These are phyloP conservation scores for Eucalyptus brandiana DNA, from an alignment of 345 rosid genomes.

Conservation along the genomic window DNA sequence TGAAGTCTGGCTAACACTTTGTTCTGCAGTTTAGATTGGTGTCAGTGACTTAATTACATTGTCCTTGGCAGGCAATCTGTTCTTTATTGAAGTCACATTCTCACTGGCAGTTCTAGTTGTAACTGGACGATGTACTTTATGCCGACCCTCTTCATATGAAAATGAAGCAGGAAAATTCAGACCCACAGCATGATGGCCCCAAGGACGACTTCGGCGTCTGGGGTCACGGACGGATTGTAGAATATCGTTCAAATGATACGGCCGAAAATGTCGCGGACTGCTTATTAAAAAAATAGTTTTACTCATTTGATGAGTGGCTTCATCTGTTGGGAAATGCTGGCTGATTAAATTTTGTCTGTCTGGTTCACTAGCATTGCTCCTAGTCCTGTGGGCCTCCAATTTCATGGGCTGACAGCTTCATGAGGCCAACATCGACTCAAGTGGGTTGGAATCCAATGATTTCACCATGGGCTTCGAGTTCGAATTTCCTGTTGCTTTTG, in stretches of 20 bases:
- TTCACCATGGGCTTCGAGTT: neutral
- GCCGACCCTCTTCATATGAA: neutral
- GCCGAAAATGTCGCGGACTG: neutral
- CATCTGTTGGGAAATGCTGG: neutral
- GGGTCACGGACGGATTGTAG: neutral
- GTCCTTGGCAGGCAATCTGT: neutral
- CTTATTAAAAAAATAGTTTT: neutral
- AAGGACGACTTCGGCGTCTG: neutral
- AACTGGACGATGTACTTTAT: neutral
- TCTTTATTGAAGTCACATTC: neutral
- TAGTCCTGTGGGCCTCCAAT: neutral
- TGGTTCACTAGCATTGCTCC: neutral
- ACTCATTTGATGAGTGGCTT: neutral
- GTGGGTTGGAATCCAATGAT: neutral
- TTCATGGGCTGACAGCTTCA: neutral
- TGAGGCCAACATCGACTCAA: neutral
- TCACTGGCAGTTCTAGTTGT: neutral
- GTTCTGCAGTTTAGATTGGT: neutral
- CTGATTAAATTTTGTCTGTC: neutral
- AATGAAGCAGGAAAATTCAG: neutral
- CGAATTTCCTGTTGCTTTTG: neutral
- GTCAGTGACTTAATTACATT: neutral
- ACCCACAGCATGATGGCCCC: neutral
- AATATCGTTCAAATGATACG: neutral
- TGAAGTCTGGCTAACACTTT: neutral